Conservation (phyloP, 495 filamentous ascomycete genomes). For the Parathielavia hyrcaniae region DNA sequence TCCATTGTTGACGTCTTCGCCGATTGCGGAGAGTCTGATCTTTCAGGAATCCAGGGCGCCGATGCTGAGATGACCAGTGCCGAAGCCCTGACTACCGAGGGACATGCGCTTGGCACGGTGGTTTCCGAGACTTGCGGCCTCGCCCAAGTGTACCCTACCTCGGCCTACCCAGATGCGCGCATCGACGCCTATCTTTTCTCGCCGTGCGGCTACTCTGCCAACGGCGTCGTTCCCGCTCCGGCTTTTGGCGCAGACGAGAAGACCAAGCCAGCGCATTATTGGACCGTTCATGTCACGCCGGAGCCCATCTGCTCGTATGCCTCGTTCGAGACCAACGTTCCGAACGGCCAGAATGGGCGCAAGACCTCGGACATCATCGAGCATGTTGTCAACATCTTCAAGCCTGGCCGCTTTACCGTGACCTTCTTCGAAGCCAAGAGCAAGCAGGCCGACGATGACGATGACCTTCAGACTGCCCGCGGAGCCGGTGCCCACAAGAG, state of each 20-base stretch:
- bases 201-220: constrained; percentile 96
- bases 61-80: constrained; percentile 39
- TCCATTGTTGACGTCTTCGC: constrained; percentile 72
- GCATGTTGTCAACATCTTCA: constrained; percentile 93
- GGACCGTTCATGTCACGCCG: constrained; percentile 97
- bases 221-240: constrained; percentile 86
- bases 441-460: constrained; percentile 37
- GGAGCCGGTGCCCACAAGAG: constrained; percentile 49
- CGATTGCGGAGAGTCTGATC: constrained; percentile 61
- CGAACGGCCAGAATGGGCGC: constrained; percentile 79
- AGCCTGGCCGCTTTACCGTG: constrained; percentile 91
- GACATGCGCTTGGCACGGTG: constrained; percentile 86
- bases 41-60: background rate
- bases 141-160: constrained; percentile 79
- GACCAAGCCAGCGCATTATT: constrained; percentile 73
- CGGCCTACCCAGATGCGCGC: constrained; percentile 83
- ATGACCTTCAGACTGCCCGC: constrained; percentile 38
- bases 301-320: constrained; percentile 98
- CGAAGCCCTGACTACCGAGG: constrained; percentile 80
- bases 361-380: constrained; percentile 84
- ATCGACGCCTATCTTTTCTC: constrained; percentile 97
- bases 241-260: constrained; percentile 39
- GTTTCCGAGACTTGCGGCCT: constrained; percentile 90
- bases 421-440: constrained; percentile 92
- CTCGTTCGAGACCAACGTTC: constrained; percentile 98